phyloP scores from a whole-genome alignment of 768 basidiomycete genomes.

The Auricularia sp. region DNA sequence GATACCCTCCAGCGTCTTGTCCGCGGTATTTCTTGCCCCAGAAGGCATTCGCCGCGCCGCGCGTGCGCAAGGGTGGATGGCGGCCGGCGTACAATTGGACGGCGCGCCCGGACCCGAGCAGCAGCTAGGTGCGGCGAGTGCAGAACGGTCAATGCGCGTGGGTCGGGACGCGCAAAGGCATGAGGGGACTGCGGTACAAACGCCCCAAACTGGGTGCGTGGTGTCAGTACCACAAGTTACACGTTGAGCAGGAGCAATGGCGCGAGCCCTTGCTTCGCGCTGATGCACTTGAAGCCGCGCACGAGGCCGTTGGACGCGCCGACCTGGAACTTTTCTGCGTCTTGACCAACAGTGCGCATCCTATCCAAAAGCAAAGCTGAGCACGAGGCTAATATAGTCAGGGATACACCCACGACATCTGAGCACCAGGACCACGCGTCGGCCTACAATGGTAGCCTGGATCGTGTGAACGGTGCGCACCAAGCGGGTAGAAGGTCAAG shows the following conservation, averaged over 20 bases:
- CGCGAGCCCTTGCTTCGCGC: constrained; percentile 83
- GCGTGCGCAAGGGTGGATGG: constrained; percentile 5
- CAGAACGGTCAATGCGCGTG: neutral
- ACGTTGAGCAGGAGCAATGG: constrained; percentile 5
- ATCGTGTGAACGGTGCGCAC: constrained; percentile 31
- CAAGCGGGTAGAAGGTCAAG: constrained; percentile 83
- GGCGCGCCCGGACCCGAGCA: constrained; percentile 95
- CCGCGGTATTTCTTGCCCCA: constrained; percentile 79
- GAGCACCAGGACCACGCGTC: constrained; percentile 1
- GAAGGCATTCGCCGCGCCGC: constrained; percentile 80
- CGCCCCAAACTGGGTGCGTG: constrained; percentile 48
- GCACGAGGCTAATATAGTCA: too few species aligned
- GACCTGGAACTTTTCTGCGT: constrained; percentile 94
- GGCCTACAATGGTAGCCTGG: constrained; percentile 1
- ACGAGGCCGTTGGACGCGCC: constrained; percentile 70
- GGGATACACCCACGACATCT: constrained; percentile 70
- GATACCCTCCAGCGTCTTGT: constrained; percentile 81
- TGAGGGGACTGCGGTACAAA: constrained; percentile 68
- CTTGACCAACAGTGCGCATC: constrained; percentile 64
- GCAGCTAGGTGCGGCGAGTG: constrained; percentile 77
- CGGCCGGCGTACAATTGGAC: constrained; percentile 71
- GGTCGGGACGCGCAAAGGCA: neutral
- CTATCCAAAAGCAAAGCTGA: too few species aligned
- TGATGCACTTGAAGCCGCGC: constrained; percentile 71
- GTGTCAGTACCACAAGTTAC: constrained; percentile 2